Base-by-base conservation (phyloP, 192 early-diverging fungal genomes). In the Phlyctochytrium arcticum region DNA sequence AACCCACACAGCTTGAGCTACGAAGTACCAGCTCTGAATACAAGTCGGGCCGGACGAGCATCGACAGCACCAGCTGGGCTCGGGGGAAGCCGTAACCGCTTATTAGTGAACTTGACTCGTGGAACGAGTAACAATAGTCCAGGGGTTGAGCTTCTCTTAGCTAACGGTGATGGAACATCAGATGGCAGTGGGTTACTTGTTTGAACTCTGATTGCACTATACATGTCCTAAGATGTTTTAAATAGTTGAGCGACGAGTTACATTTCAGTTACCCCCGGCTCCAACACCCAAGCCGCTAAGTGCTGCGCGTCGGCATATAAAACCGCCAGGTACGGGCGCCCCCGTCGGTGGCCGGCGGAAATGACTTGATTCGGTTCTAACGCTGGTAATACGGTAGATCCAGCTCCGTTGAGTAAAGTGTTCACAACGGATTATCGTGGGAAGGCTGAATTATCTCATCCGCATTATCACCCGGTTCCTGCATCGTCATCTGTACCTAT, bases 281-380 rank as follows among this genome's bases (percentile, higher is more conserved):
- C 61, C 29, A 8, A 35, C 34, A n/a, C 61, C 61, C 15, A 63
- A 63, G 37, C 61, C 61, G 23, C 36, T 63, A 10, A 53, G 48
- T 26, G 61, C 61, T 17, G 61, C 61, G 10, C 15, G 61, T 26
- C 27, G 61, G n/a, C 61, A 63, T 50, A 51, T 63, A 21, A 63
- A 63, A 39, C 61, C 61, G 3, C 48, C 61, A 9, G 61, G 61
- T 63, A 51, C 12, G 56, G 5, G 2, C 35, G n/a, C 37, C 9
- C 30, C 17, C 19, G 10, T 57, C 0, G 34, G 17, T n/a, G 0
- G n/a, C 12, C 34, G 24, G 19, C 23, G 12, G 12, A 31, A 1
- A 57, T 19, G 12, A 2, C 2, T 19, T 2, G 12, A 44, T 2
- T 42, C n/a, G 21, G 7, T 56, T 56, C 21, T 33, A 12, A 30